Evolutionary conservation across 2,329 filamentous ascomycete species (phyloP), one percentile per base, ranked within the genome.

Genomic region (Cadophora gregata): DNA sequence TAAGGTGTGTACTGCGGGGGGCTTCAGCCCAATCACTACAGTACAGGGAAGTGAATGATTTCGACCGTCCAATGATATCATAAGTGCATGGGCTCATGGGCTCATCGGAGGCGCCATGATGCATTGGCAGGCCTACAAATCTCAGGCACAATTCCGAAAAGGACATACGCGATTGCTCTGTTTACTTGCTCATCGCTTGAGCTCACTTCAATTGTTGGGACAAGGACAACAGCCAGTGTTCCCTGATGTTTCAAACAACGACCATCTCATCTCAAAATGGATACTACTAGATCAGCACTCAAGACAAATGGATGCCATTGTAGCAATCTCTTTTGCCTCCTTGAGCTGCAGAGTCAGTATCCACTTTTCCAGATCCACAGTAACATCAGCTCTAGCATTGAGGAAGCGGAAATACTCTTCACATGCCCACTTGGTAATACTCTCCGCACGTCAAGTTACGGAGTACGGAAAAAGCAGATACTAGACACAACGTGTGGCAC

Each of bases 11-110:
- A 58, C 55, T 33, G 42, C 47, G 45, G 27, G 64, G 59, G 21
- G 14, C 29, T n/a, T 29, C 24, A 65, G 63, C 25, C 56, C 63
- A 65, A 65, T 65, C 29, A 58, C 55, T 25, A 10, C 38, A 19
- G 31, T 25, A 10, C 38, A 19, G 31, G 21, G 8, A 8, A 42
- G 21, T 16, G 42, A 24, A 58, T 58, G 21, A 42, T 38, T 42
- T 16, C 33, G 38, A 38, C 21, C 10, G n/a, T 58, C 21, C 55
- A 25, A 56, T 56, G 55, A 56, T 56, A 56, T 56, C 53, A 56
- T 10, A 21, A 33, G 16, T 33, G 51, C 53, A 24, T 38, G 33
- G 33, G 24, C 7, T 8, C 19, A 7, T n/a, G n/a, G n/a, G n/a
- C n/a, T n/a, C n/a, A 16, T 31, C 50, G 8, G 8, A 7, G 50